Percentiles rank a stretch among this genome's conserved stretches.
Conservation (phyloP, 352 stramenopile species). For the Globisporangium orthogonon region DNA sequence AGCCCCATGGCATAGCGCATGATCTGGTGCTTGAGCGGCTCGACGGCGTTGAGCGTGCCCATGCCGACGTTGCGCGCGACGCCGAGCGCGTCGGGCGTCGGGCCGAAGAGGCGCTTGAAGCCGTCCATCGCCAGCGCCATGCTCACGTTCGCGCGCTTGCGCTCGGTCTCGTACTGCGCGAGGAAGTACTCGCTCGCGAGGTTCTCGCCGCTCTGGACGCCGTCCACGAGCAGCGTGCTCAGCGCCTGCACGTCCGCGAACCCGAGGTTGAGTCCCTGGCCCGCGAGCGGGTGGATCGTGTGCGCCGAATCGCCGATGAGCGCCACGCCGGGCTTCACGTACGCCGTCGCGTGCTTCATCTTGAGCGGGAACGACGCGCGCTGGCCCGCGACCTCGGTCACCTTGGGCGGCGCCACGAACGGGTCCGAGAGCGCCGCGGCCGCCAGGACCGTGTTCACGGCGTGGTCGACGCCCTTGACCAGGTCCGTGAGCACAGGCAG, state of each 20-base stretch:
- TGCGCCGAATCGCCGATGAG: slow-evolving; percentile 94
- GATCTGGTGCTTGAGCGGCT: slow-evolving; percentile 87
- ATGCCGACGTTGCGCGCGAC: slow-evolving; percentile 84
- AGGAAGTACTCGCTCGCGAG: slow-evolving; percentile 74
- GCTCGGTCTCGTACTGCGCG: slow-evolving; percentile 82
- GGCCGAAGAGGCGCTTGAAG: slow-evolving; percentile 87
- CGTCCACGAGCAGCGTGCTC: slow-evolving; percentile 61
- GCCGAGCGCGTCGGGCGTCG: slow-evolving; percentile 54
- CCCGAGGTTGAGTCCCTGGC: slow-evolving; percentile 94
- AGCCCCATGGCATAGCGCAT: slow-evolving; percentile 87
- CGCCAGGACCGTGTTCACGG: slow-evolving; percentile 71
- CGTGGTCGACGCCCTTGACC: slow-evolving; percentile 65
- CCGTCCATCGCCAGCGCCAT: slow-evolving; percentile 86
- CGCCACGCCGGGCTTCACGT: slow-evolving; percentile 83
- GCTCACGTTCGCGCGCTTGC: slow-evolving; percentile 76
- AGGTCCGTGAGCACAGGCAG: slow-evolving; percentile 73
- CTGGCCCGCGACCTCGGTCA: slow-evolving; percentile 58
- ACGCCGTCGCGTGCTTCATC: slow-evolving; percentile 82
- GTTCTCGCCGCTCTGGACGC: slow-evolving; percentile 72
- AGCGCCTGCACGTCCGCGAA: slow-evolving; percentile 88
- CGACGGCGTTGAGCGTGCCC: slow-evolving; percentile 78
- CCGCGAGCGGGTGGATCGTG: slow-evolving; percentile 94
- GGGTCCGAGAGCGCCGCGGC: slow-evolving; percentile 65
- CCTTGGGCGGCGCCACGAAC: slow-evolving; percentile 67
- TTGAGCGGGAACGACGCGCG: slow-evolving; percentile 88